These are phyloP conservation scores for Tuber umbilicatum DNA, from an alignment of 495 filamentous ascomycete genomes.

Conservation along the genomic window DNA sequence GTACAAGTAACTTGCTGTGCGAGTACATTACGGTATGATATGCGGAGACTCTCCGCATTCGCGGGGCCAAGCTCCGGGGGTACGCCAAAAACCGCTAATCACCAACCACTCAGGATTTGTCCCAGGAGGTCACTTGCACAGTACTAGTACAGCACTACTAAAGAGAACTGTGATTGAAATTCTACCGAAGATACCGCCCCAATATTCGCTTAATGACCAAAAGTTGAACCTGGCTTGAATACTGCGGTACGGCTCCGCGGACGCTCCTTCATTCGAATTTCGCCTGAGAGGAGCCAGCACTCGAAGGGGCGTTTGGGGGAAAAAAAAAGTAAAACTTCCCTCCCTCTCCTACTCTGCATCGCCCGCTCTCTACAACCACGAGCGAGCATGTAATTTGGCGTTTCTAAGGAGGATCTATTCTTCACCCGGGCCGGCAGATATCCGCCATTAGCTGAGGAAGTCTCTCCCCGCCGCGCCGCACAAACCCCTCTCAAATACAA, in stretches of 20 bases:
- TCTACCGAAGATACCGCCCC: slow-evolving; percentile 1
- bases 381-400: neutral
- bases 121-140: neutral
- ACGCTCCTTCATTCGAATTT: neutral
- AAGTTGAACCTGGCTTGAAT: neutral
- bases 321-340: neutral
- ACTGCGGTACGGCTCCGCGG: neutral
- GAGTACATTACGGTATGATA: neutral
- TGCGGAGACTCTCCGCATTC: neutral
- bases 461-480: neutral
- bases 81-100: neutral
- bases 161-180: neutral
- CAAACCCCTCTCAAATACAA: neutral
- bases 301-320: neutral
- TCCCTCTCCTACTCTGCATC: neutral
- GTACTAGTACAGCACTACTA: too few relatives aligned
- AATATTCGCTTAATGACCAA: neutral
- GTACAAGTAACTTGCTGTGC: too few relatives aligned
- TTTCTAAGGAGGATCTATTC: neutral
- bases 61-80: neutral
- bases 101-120: neutral
- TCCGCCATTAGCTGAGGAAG: neutral
- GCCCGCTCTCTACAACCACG: neutral
- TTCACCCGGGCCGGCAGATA: neutral
- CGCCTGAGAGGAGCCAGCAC: neutral